Base-by-base conservation (phyloP, 75 land plant species). In the Pinus albicaulis region DNA sequence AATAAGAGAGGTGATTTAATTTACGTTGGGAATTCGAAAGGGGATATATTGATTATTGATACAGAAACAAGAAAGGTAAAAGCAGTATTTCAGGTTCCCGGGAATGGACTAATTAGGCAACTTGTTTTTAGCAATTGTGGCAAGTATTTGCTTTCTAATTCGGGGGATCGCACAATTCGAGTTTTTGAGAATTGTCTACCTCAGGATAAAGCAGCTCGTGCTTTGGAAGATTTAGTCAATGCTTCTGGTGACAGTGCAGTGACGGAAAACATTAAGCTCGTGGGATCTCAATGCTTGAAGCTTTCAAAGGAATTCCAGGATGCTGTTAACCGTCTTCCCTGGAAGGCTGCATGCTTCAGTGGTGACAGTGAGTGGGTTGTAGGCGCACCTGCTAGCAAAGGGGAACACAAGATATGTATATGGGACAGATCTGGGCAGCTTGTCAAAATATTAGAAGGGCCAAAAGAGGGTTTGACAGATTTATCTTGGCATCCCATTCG, bases 291-390 rank as follows among this genome's bases (percentile, higher is more conserved):
- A 60, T 92, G 94, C 55, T 75, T 95, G 44, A 71, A 72, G 16
- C 84, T 89, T 58, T 84, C 82, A 15, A 86, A 96, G 58, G 98
- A 94, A 61, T 94, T 94, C 74, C 98, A 92, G 64, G 99, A 96
- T 87, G 85, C 84, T 31, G 89, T 96, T 59, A 90, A 90, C n/a
- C 88, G 82, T 57, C 84, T 87, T 68, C 95, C 92, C 44, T 96
- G 99, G 99, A 96, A 91, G 80, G 94, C 91, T 5, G 95, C 99
- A 36, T 96, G 98, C 73, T 96, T 96, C 78, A 96, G 94, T 85
- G 97, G 97, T 73, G 99, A 96, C 80, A 89, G 91, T 75, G 99
- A 96, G 81, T 94, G 92, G 97, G 92, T 96, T 48, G 81, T 91
- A 72, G 99, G 91, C 52, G 98, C 93, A 66, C 92, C 94, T 71